Base-by-base conservation (phyloP, 2,329 filamentous ascomycete genomes). In the Fusarium drepaniforme region DNA sequence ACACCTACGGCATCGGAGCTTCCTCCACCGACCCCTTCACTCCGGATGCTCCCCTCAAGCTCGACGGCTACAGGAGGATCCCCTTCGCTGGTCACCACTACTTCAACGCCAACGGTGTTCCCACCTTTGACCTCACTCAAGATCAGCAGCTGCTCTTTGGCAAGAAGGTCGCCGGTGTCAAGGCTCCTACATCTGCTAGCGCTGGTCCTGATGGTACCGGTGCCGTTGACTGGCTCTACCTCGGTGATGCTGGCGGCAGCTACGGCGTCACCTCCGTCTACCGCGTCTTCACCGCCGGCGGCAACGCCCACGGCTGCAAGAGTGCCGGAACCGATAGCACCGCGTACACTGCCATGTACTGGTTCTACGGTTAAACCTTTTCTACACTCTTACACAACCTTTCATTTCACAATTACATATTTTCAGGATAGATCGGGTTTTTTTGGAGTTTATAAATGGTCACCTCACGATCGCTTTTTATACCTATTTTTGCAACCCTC, bases 41-140 rank as follows among this genome's bases (percentile, higher is more conserved):
- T 51, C 73, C 82, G 25, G 80, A 83, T 33, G 81, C 82, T 3
- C 78, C 83, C 25, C 81, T 84, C 4, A 75, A 83, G 63, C 81
- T 90, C 64, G 71, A 77, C 12, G 78, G 87, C 38, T 80, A 63
- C 72, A 79, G 59, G 30, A 30, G 49, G 3, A 68, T 88, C 8
- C 82, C 83, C 59, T 86, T 88, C 76, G 80, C 92, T 16, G 93
- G 93, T 35, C 87, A 90, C 77, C 93, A 95, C 86, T 93, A 86
- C 87, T 94, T 94, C 86, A 88, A 88, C 81, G 71, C 72, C 57
- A 73, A 78, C 53, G 83, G 87, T 72, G 82, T 84, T 0, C 93
- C 93, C 1, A 90, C 86, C 15, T 94, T 94, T 80, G 85, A 89
- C 68, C 84, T 94, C 42, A 79, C 82, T 61, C 80, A 77, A 8